Evolutionary conservation across 306 rosid genomes (phyloP).

Genomic region (Mimosa pudica): DNA sequence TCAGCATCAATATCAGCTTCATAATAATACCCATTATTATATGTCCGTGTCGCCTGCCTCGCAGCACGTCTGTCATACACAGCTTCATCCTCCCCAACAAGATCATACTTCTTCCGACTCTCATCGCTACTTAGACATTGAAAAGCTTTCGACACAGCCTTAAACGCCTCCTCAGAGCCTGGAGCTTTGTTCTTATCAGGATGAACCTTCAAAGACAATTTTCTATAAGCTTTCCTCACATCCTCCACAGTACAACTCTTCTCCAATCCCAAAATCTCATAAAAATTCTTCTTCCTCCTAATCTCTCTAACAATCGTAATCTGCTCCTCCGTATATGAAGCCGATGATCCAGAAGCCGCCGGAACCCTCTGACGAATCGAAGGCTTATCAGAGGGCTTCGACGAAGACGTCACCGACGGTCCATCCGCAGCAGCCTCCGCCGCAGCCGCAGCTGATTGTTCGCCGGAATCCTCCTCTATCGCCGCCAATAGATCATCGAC

Average conservation of each 20-base stretch:
- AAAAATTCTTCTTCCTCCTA: slow-evolving; percentile 81
- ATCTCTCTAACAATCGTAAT: slow-evolving; percentile 63
- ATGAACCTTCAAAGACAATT: slow-evolving; percentile 90
- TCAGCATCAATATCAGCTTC: slow-evolving; percentile 87
- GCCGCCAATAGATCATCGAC: slow-evolving; percentile 67
- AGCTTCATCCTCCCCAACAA: slow-evolving; percentile 71
- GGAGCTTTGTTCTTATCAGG: slow-evolving; percentile 96
- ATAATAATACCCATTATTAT: slow-evolving; percentile 65
- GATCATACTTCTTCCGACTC: slow-evolving; percentile 66
- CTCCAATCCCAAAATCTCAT: slow-evolving; percentile 86
- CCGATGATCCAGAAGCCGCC: slow-evolving; percentile 49
- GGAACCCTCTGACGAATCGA: slow-evolving; percentile 64
- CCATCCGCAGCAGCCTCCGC: slow-evolving; percentile 35
- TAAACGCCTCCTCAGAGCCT: slow-evolving; percentile 90
- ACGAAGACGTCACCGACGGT: slow-evolving; percentile 36
- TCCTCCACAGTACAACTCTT: slow-evolving; percentile 83
- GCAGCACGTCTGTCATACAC: slow-evolving; percentile 65
- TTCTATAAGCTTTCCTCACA: slow-evolving; percentile 77
- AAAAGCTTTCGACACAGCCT: slow-evolving; percentile 87
- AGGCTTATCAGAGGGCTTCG: slow-evolving; percentile 54
- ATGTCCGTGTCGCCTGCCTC: slow-evolving; percentile 46
- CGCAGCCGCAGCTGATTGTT: slow-evolving; percentile 34
- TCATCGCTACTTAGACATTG: slow-evolving; percentile 86
- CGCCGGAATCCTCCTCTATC: slow-evolving; percentile 43
- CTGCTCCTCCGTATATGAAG: slow-evolving; percentile 66